Evolutionary conservation across 169 alveolate species (phyloP).

Genomic region (Blepharisma undulans): DNA sequence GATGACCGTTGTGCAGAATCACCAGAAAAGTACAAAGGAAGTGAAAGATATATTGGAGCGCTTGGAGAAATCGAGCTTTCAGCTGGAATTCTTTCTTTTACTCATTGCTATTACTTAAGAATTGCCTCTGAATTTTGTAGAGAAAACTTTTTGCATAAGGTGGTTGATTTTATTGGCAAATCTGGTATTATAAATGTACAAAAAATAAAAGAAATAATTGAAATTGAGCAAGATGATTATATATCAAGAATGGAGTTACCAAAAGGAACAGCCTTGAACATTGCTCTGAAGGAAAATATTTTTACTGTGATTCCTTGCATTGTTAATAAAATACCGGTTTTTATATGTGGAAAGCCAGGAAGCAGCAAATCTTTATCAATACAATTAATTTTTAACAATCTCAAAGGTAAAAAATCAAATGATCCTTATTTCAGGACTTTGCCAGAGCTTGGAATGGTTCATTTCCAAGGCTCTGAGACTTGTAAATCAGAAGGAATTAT

Average conservation of each 20-base stretch:
- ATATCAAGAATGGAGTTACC: constrained; percentile 37
- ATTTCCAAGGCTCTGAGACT: constrained; percentile 57
- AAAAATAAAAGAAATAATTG: background rate
- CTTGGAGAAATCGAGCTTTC: background rate
- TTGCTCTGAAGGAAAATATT: constrained; percentile 55
- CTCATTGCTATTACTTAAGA: constrained; percentile 54
- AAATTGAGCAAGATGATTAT: constrained; percentile 40
- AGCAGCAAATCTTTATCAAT: constrained; percentile 62
- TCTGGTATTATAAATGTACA: constrained; percentile 4
- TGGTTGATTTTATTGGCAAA: constrained; percentile 21
- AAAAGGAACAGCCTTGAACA: constrained; percentile 57
- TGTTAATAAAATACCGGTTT: constrained; percentile 60
- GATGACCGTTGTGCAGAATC: too few relatives aligned
- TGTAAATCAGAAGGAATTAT: constrained; percentile 60
- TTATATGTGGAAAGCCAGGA: constrained; percentile 74
- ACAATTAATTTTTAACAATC: constrained; percentile 46
- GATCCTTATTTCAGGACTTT: constrained; percentile 41
- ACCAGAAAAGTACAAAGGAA: too few relatives aligned
- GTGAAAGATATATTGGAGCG: too few relatives aligned
- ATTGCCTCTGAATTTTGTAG: constrained; percentile 39
- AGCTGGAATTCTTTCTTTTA: constrained; percentile 42
- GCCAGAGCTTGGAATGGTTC: constrained; percentile 41
- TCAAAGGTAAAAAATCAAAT: constrained; percentile 55
- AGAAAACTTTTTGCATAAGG: background rate
- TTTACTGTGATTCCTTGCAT: constrained; percentile 62